phyloP scores from a whole-genome alignment of 768 basidiomycete species.

The Auriscalpium vulgare region DNA sequence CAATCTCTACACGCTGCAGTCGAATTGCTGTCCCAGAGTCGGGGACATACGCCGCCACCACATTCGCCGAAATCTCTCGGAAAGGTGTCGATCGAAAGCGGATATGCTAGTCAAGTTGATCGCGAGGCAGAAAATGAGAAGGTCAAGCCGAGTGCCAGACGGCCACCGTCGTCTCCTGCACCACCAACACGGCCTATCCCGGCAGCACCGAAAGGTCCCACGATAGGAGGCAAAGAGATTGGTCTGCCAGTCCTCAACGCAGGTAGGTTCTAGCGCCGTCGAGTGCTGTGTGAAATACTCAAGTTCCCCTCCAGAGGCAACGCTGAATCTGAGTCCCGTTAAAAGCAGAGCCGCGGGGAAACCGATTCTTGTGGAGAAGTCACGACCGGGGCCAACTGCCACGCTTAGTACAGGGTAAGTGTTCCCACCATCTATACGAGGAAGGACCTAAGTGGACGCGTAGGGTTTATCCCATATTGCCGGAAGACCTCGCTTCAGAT shows the following conservation, averaged over 20 bases:
- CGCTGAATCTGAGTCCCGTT: conserved; percentile 66
- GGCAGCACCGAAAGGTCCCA: conserved; percentile 6
- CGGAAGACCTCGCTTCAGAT: conserved; percentile 72
- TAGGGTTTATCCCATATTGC: conserved; percentile 72
- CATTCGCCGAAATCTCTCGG: conserved; percentile 3
- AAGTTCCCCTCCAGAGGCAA: conserved; percentile 40
- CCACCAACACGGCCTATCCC: background rate
- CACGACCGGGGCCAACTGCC: conserved; percentile 20
- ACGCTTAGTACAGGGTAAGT: conserved; percentile 63
- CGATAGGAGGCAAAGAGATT: conserved; percentile 49
- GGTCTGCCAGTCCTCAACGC: conserved; percentile 63
- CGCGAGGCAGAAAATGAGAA: background rate
- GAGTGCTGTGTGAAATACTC: background rate
- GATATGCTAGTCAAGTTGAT: conserved; percentile 8
- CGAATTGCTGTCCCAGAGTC: conserved; percentile 44
- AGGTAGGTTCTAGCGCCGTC: conserved; percentile 33
- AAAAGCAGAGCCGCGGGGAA: conserved; percentile 52
- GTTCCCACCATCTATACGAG: background rate
- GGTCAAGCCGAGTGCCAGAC: background rate
- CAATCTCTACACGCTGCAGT: conserved; percentile 70
- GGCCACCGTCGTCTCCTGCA: background rate
- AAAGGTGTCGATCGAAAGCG: conserved; percentile 12
- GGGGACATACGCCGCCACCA: conserved; percentile 1
- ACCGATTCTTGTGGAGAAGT: conserved; percentile 49
- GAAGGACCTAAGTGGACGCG: background rate